Percentiles rank a stretch among this genome's conserved stretches.
phyloP scores from a whole-genome alignment of 768 basidiomycete species.

The button mushroom (Agaricus bisporus) region DNA sequence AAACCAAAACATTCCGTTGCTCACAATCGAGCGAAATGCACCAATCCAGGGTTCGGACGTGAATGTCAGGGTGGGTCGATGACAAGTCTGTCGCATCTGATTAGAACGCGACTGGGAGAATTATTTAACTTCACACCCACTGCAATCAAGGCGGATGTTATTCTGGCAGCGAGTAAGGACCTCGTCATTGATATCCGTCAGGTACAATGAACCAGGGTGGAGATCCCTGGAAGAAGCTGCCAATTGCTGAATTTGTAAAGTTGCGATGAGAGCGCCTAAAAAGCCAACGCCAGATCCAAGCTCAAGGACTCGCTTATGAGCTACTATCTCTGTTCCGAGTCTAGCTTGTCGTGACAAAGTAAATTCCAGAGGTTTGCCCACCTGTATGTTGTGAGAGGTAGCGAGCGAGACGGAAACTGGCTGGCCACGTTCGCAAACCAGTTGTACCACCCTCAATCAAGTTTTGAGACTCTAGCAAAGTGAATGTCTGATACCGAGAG shows the following conservation, averaged over 20 bases:
- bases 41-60: slow-evolving; percentile 59
- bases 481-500: slow-evolving; percentile 34
- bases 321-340: slow-evolving; percentile 38
- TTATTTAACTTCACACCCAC: slow-evolving; percentile 41
- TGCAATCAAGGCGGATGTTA: slow-evolving; percentile 61
- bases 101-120: slow-evolving; percentile 7
- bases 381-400: slow-evolving; percentile 55
- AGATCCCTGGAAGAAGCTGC: not conserved
- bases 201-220: slow-evolving; percentile 18
- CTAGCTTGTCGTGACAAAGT: not conserved
- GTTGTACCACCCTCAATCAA: slow-evolving; percentile 75
- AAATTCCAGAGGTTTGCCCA: slow-evolving; percentile 17
- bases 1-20: slow-evolving; percentile 17
- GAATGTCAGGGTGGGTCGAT: slow-evolving; percentile 38
- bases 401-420: slow-evolving; percentile 60
- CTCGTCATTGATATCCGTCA: slow-evolving; percentile 62
- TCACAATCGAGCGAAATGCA: slow-evolving; percentile 40
- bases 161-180: slow-evolving; percentile 56
- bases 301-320: slow-evolving; percentile 51
- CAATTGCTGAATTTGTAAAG: slow-evolving; percentile 38
- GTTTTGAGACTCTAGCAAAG: slow-evolving; percentile 68
- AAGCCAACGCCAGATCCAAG: slow-evolving; percentile 77
- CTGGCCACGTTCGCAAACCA: slow-evolving; percentile 74
- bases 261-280: slow-evolving; percentile 56
- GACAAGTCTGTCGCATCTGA: slow-evolving; percentile 43